Evolutionary conservation across 2,329 filamentous ascomycete species (phyloP).

Genomic region (Aureobasidium zeae): DNA sequence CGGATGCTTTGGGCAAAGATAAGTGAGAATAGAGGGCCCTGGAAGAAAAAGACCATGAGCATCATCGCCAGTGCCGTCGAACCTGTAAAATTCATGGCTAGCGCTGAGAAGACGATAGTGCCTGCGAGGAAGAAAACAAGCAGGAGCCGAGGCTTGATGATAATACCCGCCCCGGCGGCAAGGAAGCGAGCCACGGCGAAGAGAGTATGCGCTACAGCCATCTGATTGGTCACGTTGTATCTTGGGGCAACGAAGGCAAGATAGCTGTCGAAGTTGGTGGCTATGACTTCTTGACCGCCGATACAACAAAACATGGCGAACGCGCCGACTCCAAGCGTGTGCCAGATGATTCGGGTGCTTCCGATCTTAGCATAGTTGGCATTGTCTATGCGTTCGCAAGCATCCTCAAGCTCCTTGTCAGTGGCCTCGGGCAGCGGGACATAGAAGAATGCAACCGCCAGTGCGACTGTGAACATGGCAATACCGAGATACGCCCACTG

Average conservation of each 20-base stretch:
- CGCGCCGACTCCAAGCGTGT: slow-evolving; percentile 46
- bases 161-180: slow-evolving; percentile 43
- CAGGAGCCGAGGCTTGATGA: slow-evolving; percentile 51
- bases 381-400: slow-evolving; percentile 43
- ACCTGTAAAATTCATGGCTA: slow-evolving; percentile 43
- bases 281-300: slow-evolving; percentile 50
- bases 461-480: slow-evolving; percentile 48
- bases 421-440: slow-evolving; percentile 54
- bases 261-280: slow-evolving; percentile 40
- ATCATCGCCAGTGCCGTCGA: slow-evolving; percentile 38
- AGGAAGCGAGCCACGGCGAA: slow-evolving; percentile 52
- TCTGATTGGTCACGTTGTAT: slow-evolving; percentile 33
- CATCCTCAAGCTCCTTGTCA: slow-evolving; percentile 49
- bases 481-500: slow-evolving; percentile 59
- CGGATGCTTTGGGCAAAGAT: slow-evolving; percentile 51
- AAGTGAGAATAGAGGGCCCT: slow-evolving; percentile 51
- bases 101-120: slow-evolving; percentile 42
- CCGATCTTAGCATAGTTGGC: slow-evolving; percentile 39
- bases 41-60: slow-evolving; percentile 49
- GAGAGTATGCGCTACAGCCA: slow-evolving; percentile 47
- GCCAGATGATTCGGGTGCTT: slow-evolving; percentile 44
- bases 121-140: slow-evolving; percentile 46
- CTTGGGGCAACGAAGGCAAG: slow-evolving; percentile 32
- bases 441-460: slow-evolving; percentile 53
- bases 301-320: slow-evolving; percentile 53